Evolutionary conservation across 1,139 yeast genomes (phyloP), one percentile per base, ranked within the genome.

Genomic region (Nakaseomyces delphensis): DNA sequence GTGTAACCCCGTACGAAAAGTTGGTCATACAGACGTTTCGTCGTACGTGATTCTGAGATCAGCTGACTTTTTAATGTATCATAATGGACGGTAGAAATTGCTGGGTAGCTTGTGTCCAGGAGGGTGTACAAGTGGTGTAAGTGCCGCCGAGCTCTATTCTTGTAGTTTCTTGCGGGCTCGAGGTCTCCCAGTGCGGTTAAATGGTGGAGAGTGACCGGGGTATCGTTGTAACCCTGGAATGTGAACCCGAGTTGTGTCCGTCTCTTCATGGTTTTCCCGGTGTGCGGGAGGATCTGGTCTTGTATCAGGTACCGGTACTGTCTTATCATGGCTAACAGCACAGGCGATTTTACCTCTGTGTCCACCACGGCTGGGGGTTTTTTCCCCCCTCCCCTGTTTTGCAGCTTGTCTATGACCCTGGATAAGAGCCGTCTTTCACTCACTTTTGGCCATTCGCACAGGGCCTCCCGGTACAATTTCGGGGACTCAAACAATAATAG

Each of bases 121-220:
- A 33, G 11, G 18, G n/a, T 14, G 18, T 21, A 33, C 10, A 33
- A 15, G 10, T 11, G 11, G 37, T 33, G 16, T 11, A 33, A 8
- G 15, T 33, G 27, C 27, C 37, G 25, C 27, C 37, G 37, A 20
- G 27, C 27, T 21, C 37, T 33, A 11, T 33, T 33, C 6, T 21
- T n/a, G 37, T 20, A 14, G 27, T 33, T 33, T 3, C 9, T 11
- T 4, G 4, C 18, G 3, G 27, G 10, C 18, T 33, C 37, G 10
- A 33, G 18, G 27, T 20, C 37, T 10, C 37, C 37, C 2, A 33
- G 18, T 7, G 37, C 27, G 4, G 27, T 13, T 3, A 33, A 18
- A 4, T 33, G 27, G 4, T 15, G 37, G 8, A 33, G 13, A 9
- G 37, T 33, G n/a, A 33, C 16, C 2, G 35, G 24, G 13, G 35